Conservation (phyloP, 257 asterid species). For the Penstemon davidsonii region DNA sequence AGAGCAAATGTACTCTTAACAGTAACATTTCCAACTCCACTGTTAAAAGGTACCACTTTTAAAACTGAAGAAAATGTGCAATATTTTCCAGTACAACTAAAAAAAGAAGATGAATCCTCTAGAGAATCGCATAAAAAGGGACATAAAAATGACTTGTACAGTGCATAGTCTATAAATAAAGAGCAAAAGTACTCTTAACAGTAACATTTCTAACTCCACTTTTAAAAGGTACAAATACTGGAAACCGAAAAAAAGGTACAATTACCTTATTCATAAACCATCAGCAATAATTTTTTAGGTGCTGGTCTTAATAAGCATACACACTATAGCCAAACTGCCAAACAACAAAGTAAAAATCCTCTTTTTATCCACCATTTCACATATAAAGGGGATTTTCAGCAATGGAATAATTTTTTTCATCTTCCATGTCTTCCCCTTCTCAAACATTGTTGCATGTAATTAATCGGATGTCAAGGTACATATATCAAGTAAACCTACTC, state of each 20-base stretch:
- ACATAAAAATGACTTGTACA: too few relatives aligned
- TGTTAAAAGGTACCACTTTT: background rate
- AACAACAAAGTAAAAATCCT: background rate
- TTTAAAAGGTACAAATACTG: too few relatives aligned
- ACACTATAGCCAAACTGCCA: background rate
- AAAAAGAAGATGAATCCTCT: background rate
- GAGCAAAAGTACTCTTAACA: background rate
- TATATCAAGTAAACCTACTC: slow-evolving; percentile 1
- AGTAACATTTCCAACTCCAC: slow-evolving; percentile 3
- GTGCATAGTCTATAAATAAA: slow-evolving; percentile 7
- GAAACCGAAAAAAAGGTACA: background rate
- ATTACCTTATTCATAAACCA: background rate
- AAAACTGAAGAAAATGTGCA: background rate
- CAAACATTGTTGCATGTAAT: background rate
- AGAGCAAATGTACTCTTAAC: background rate
- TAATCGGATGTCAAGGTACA: background rate
- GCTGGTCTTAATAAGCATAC: background rate
- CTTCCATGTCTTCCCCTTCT: background rate
- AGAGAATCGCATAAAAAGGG: background rate
- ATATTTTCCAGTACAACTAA: background rate
- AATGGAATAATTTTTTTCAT: background rate
- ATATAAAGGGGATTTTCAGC: background rate
- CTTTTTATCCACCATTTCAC: background rate
- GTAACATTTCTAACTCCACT: slow-evolving; percentile 5
- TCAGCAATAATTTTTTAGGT: slow-evolving; percentile 9